Evolutionary conservation across 1,284 basidiomycete genomes (phyloP).

Genomic region (Athelia psychrophila): DNA sequence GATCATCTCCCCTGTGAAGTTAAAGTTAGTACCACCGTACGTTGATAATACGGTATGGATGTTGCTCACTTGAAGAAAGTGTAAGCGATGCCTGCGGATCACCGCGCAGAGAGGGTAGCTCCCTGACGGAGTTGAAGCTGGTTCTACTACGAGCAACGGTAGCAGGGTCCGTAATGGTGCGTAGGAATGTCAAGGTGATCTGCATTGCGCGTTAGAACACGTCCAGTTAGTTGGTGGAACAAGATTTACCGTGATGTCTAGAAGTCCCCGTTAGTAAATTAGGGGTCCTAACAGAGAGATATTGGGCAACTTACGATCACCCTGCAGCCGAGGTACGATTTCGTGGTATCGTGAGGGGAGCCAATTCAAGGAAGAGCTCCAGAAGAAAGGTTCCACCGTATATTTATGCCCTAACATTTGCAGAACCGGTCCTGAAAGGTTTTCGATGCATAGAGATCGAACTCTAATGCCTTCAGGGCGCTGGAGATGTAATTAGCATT

Average conservation of each 20-base stretch:
- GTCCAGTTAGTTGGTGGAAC: no score
- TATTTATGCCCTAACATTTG: slow-evolving; percentile 39
- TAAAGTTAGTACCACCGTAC: no score
- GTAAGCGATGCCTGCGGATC: not conserved
- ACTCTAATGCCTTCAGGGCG: not conserved
- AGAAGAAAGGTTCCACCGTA: slow-evolving; percentile 33
- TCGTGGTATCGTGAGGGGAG: slow-evolving; percentile 29
- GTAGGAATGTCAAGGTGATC: slow-evolving; percentile 41
- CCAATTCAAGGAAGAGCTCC: slow-evolving; percentile 45
- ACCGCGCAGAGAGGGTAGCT: not conserved
- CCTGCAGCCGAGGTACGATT: not conserved
- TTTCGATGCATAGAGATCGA: slow-evolving; percentile 37
- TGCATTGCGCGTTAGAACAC: no score
- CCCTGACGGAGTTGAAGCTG: not conserved
- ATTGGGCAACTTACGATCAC: not conserved
- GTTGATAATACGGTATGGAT: no score
- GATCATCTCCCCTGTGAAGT: slow-evolving; percentile 1
- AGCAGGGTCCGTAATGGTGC: slow-evolving; percentile 28
- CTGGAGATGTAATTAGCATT: not conserved
- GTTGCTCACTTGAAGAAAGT: not conserved
- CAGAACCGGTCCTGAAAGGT: slow-evolving; percentile 39
- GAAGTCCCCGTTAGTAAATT: not conserved
- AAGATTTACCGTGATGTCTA: slow-evolving; percentile 38
- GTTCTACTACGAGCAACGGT: not conserved
- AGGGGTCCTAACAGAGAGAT: not conserved